Evolutionary conservation across 116 monocot genomes (phyloP).

Genomic region (Zostera marina): DNA sequence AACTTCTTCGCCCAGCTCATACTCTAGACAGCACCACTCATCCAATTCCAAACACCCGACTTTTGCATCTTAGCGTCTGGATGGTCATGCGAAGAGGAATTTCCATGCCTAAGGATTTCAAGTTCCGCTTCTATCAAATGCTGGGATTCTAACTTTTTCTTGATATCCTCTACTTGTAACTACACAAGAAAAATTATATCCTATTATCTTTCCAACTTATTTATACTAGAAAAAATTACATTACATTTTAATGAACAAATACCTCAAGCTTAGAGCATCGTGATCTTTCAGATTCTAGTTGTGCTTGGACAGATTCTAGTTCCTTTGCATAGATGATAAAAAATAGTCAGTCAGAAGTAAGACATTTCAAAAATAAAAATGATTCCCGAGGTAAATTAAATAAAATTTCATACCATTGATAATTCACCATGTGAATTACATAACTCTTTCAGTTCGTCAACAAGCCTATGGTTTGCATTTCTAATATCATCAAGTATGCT

Average conservation of each 20-base stretch:
- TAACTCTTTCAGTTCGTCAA: slow-evolving; percentile 30
- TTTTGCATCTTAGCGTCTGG: slow-evolving; percentile 19
- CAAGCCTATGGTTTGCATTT: slow-evolving; percentile 50
- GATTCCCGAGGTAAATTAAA: no score
- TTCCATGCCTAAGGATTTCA: slow-evolving; percentile 36
- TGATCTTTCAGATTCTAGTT: slow-evolving; percentile 62
- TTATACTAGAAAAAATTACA: not conserved
- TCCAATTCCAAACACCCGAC: slow-evolving; percentile 75
- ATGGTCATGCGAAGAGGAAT: slow-evolving; percentile 18
- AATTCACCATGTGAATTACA: slow-evolving; percentile 33
- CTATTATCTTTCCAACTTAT: not conserved
- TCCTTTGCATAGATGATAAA: slow-evolving; percentile 33
- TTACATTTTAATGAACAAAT: not conserved
- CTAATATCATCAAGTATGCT: slow-evolving; percentile 40
- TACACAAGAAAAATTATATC: slow-evolving; percentile 10
- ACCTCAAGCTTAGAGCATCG: slow-evolving; percentile 91
- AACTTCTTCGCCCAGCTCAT: no score
- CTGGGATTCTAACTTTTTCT: slow-evolving; percentile 36
- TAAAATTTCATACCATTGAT: slow-evolving; percentile 29
- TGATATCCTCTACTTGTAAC: slow-evolving; percentile 54
- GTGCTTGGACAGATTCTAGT: slow-evolving; percentile 55
- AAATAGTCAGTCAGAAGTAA: not conserved
- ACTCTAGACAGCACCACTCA: slow-evolving; percentile 15
- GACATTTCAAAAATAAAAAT: not conserved
- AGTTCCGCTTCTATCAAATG: slow-evolving; percentile 50